phyloP scores from a whole-genome alignment of 371 early-diverging fungal species.

The Apophysomyces sp. region DNA sequence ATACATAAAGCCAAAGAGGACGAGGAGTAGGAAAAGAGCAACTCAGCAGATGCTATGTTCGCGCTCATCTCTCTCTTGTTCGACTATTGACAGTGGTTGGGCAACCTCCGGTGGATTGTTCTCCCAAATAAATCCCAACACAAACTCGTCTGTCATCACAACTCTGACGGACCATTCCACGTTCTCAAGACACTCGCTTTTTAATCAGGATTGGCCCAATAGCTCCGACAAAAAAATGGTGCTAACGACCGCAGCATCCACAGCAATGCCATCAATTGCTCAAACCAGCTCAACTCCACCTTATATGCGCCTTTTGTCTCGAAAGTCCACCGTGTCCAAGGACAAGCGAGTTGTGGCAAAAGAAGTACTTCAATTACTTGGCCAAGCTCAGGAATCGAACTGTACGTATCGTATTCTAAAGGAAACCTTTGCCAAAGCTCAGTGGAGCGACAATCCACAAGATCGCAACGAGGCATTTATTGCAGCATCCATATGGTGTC shows the following conservation, averaged over 20 bases:
- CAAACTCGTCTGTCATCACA: conserved; percentile 15
- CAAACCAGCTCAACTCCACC: not conserved
- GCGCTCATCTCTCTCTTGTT: not conserved
- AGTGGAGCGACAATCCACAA: conserved; percentile 12
- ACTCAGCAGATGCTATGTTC: not conserved
- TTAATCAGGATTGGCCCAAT: not conserved
- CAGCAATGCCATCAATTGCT: not conserved
- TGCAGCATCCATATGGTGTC: conserved; percentile 29
- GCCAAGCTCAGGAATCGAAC: not conserved
- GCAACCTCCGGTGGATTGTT: conserved; percentile 19
- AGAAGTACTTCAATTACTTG: not conserved
- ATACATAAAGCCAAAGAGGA: not conserved
- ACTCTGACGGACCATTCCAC: not conserved
- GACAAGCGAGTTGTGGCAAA: not conserved
- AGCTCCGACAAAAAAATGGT: not conserved
- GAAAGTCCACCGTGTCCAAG: not conserved
- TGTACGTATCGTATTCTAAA: conserved; percentile 13
- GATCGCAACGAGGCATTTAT: conserved; percentile 30
- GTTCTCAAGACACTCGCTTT: conserved; percentile 5
- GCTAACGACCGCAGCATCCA: not conserved
- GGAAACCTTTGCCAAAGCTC: conserved; percentile 17
- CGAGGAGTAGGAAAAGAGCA: not conserved
- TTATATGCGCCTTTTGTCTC: not conserved
- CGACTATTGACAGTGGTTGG: not conserved
- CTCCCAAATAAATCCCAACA: conserved; percentile 28